Evolutionary conservation across 441 rosid genomes (phyloP).

Genomic region (Isatis lusitanica): DNA sequence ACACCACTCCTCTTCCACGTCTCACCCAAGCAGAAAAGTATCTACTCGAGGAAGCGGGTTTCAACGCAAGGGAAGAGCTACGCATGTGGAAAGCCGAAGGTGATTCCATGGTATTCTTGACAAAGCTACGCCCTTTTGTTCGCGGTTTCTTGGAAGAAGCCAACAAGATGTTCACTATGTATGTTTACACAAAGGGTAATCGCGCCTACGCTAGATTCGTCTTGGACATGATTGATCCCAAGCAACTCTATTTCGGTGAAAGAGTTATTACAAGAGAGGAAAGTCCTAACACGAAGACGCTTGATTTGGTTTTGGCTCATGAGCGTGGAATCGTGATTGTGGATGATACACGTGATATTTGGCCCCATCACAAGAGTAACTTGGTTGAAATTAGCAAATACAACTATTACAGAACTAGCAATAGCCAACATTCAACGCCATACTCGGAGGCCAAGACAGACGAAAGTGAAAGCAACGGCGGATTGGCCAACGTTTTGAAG

Average conservation of each 20-base stretch:
- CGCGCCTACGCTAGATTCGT: background rate
- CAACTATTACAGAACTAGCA: background rate
- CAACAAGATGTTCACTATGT: background rate
- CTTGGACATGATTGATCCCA: background rate
- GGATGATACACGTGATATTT: background rate
- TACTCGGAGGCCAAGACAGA: background rate
- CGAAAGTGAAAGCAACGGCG: background rate
- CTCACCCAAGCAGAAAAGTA: background rate
- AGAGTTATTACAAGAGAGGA: background rate
- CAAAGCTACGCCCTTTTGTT: constrained; percentile 9
- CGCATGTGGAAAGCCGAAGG: background rate
- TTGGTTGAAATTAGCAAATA: background rate
- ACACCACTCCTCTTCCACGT: background rate
- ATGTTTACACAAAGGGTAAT: background rate
- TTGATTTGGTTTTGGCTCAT: background rate
- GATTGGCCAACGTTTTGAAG: background rate
- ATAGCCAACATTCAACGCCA: background rate
- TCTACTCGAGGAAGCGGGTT: background rate
- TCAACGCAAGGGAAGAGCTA: background rate
- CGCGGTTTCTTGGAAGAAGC: background rate
- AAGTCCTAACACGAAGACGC: background rate
- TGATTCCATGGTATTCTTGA: background rate
- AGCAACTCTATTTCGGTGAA: background rate
- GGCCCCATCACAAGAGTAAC: background rate
- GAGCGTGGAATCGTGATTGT: background rate